phyloP scores from a whole-genome alignment of 2,329 filamentous ascomycete genomes.

The Colletotrichum gloeosporioides region DNA sequence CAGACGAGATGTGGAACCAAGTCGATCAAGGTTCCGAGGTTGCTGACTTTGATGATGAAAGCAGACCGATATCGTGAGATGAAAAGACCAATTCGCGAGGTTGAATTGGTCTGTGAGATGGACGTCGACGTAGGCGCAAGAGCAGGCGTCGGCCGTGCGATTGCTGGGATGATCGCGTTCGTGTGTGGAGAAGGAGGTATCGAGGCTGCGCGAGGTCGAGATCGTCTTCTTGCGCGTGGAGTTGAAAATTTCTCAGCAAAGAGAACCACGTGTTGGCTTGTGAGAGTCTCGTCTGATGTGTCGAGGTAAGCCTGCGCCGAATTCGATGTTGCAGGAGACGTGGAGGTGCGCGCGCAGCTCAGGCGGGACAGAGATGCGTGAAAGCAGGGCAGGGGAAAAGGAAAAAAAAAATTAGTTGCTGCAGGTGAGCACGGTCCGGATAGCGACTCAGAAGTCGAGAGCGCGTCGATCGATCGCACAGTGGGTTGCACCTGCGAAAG shows the following conservation, averaged over 20 bases:
- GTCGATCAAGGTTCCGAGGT: not conserved
- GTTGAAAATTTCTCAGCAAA: not conserved
- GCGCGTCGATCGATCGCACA: not conserved
- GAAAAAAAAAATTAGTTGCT: slow-evolving; percentile 5
- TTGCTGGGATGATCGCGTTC: not conserved
- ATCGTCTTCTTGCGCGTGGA: not conserved
- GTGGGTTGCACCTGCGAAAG: not conserved
- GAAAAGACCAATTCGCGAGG: not conserved
- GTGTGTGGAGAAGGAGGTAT: not conserved
- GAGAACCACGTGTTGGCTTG: not conserved
- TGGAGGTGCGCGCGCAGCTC: not conserved
- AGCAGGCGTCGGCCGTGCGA: not conserved
- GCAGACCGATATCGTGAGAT: not conserved
- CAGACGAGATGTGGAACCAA: not conserved
- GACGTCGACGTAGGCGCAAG: not conserved
- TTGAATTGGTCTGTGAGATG: not conserved
- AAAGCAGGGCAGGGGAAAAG: not conserved
- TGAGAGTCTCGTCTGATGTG: not conserved
- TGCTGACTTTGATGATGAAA: not conserved
- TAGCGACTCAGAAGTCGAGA: slow-evolving; percentile 1
- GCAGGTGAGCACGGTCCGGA: slow-evolving; percentile 6
- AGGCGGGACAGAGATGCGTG: not conserved
- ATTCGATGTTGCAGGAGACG: not conserved
- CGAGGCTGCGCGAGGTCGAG: not conserved
- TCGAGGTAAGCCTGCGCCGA: not conserved